A percentile compares a stretch with the other conserved stretches of the same genome.
Evolutionary conservation across 2,329 filamentous ascomycete genomes (phyloP).

Genomic region (Pseudocercospora vitis): DNA sequence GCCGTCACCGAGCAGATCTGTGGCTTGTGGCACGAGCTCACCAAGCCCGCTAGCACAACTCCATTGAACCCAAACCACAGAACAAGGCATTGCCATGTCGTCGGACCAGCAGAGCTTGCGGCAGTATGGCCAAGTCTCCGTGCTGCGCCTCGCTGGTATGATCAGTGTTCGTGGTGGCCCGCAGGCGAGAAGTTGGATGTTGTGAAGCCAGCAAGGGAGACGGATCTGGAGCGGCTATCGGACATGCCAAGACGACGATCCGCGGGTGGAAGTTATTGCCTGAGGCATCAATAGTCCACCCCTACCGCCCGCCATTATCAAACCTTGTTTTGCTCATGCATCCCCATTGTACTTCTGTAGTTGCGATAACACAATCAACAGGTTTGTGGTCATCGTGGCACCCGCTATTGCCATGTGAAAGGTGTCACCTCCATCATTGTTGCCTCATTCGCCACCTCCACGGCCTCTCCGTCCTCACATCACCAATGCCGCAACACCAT

Average conservation of each 20-base stretch:
- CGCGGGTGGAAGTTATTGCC: neutral
- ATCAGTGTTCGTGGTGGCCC: neutral
- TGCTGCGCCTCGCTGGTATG: neutral
- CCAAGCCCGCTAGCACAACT: constrained; percentile 7
- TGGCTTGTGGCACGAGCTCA: constrained; percentile 23
- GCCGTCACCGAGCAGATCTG: constrained; percentile 10
- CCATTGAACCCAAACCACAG: constrained; percentile 10
- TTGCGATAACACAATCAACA: neutral
- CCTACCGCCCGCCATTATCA: neutral
- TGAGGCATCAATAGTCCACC: neutral
- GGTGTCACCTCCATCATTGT: neutral
- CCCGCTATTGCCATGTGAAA: constrained; percentile 3
- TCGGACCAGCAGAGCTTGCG: neutral
- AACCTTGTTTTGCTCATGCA: neutral
- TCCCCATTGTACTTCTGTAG: neutral
- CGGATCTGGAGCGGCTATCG: neutral
- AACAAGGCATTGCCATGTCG: constrained; percentile 13
- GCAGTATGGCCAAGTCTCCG: neutral
- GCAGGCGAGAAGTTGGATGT: neutral
- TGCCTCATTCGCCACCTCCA: neutral
- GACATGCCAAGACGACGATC: neutral
- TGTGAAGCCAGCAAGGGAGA: neutral
- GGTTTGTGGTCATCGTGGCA: neutral
- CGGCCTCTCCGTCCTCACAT: neutral
- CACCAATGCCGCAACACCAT: constrained; percentile 7